Evolutionary conservation across 495 filamentous ascomycete species (phyloP), one percentile per base, ranked within the genome.

Genomic region (Penicillium manginii): DNA sequence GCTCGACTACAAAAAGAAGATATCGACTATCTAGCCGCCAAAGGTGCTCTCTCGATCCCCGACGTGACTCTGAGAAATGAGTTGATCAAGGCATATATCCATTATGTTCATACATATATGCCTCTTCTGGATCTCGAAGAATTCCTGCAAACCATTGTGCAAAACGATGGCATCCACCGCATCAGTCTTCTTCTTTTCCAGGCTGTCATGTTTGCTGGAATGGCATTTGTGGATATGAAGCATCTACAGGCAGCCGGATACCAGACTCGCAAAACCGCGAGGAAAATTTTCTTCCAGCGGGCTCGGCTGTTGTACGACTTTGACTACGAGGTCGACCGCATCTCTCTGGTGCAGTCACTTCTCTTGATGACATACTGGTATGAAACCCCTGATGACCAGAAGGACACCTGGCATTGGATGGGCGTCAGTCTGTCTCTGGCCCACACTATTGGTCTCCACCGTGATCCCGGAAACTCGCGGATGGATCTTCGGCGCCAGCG

Each of bases 381-480:
- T 64, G 90, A 93, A 68, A 92, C 90, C 0, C 90, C 91, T 2
- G 89, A 93, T 62, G 91, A 93, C 71, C 89, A 91, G 67, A 96
- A 93, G 62, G 91, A 93, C 69, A 92, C 89, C 19, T 92, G 90
- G 89, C 89, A 94, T 68, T 94, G 90, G 90, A 92, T 93, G 88
- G 91, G 91, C 14, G 86, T 93, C 26, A 91, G 90, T 23, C 83
- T 93, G 55, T 93, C 89, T 31, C 73, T 93, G 17, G 90, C 89
- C 56, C 89, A 92, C 68, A 93, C 90, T 5, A 92, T 94, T 58
- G 91, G 91, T 9, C 77, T 94, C 2, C 89, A 96, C 71, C 86
- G 89, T 43, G 88, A 96, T 64, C 91, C 91, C 33, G 85, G 81
- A 4, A 86, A 88, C 40, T 88, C 86, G 40, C 85, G 81, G 57